Evolutionary conservation across 1,284 basidiomycete genomes (phyloP).

Genomic region (Cryptococcus sp.): DNA sequence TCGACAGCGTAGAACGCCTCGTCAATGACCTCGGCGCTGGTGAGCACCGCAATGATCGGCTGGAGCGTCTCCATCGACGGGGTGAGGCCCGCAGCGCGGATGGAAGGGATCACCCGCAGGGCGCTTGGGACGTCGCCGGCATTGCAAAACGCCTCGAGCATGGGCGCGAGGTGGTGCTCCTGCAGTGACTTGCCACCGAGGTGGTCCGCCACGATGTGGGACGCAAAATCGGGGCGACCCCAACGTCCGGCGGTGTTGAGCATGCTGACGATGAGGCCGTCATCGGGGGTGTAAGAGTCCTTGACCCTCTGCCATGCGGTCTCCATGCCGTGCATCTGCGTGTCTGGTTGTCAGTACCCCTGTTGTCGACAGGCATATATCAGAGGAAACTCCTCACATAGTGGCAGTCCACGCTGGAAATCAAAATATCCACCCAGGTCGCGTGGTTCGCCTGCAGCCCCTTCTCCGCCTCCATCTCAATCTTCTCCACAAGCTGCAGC

Average conservation of each 20-base stretch:
- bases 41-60: constrained; percentile 56
- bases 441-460: constrained; percentile 11
- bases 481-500: constrained; percentile 27
- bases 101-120: constrained; percentile 31
- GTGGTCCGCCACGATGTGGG: constrained; percentile 60
- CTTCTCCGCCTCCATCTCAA: constrained; percentile 13
- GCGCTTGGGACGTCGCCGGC: constrained; percentile 43
- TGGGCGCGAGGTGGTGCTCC: constrained; percentile 54
- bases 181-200: constrained; percentile 55
- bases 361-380: background rate
- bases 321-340: constrained; percentile 63
- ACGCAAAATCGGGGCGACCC: constrained; percentile 65
- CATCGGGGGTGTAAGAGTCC: constrained; percentile 62
- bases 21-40: constrained; percentile 60
- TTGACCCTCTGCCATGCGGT: constrained; percentile 64
- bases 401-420: constrained; percentile 32
- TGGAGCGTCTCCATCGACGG: constrained; percentile 34
- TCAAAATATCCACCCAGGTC: constrained; percentile 38
- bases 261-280: constrained; percentile 66
- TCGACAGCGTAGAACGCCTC: constrained; percentile 64
- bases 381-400: constrained; percentile 30
- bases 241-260: constrained; percentile 69
- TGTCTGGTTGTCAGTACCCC: background rate
- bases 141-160: constrained; percentile 46
- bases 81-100: constrained; percentile 32